phyloP scores from a whole-genome alignment of 768 basidiomycete species.

The Lentinula aciculospora region DNA sequence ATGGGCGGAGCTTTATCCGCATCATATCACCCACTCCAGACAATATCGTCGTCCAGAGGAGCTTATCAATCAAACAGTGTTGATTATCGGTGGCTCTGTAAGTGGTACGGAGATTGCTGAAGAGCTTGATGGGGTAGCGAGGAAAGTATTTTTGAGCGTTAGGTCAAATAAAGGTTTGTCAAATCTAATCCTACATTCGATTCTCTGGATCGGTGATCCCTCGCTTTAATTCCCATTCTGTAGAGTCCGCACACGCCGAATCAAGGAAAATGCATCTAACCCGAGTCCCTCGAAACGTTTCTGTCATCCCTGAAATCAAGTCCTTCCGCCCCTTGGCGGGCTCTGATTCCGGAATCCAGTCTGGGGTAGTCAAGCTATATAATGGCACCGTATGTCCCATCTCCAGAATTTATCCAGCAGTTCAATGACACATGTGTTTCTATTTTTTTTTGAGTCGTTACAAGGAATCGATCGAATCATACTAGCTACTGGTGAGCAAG shows the following conservation, averaged over 20 bases:
- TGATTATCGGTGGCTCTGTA: constrained; percentile 36
- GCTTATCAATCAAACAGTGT: constrained; percentile 29
- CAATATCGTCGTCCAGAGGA: constrained; percentile 35
- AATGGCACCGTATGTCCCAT: constrained; percentile 27
- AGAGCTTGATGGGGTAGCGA: constrained; percentile 24
- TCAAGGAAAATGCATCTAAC: neutral
- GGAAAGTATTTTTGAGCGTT: constrained; percentile 26
- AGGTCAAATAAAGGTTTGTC: constrained; percentile 12
- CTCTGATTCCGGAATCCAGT: constrained; percentile 8
- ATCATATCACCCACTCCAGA: constrained; percentile 29
- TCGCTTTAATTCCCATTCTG: neutral
- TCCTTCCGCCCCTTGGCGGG: constrained; percentile 22
- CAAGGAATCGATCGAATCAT: constrained; percentile 3
- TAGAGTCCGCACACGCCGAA: neutral
- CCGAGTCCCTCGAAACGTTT: constrained; percentile 22
- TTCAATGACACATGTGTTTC: neutral
- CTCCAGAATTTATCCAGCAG: neutral
- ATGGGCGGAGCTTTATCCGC: constrained; percentile 30
- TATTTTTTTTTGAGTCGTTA: neutral
- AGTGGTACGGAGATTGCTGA: constrained; percentile 9
- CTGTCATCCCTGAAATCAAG: constrained; percentile 34
- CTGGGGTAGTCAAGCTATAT: constrained; percentile 26
- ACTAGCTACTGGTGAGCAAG: constrained; percentile 9
- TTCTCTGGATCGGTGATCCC: no score
- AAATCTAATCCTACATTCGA: no score